These are phyloP conservation scores for Colletotrichum horii DNA, from an alignment of 2,329 filamentous ascomycete species.

Conservation along the genomic window DNA sequence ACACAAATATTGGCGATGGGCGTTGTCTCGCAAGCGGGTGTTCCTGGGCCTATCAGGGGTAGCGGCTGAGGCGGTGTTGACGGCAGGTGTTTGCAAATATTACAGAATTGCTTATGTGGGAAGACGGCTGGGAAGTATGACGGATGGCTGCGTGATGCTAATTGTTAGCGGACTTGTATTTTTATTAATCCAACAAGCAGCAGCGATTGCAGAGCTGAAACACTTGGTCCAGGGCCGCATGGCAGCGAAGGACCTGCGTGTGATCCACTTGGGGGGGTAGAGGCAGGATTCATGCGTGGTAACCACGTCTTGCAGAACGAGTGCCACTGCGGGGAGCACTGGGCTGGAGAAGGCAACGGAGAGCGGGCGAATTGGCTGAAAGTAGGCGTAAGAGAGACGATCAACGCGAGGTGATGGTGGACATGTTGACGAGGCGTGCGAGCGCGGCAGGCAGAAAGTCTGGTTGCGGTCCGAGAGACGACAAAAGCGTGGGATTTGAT, in stretches of 20 bases:
- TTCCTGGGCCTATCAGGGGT: constrained; percentile 12
- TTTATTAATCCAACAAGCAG: not conserved
- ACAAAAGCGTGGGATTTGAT: not conserved
- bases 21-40: constrained; percentile 5
- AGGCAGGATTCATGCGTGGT: constrained; percentile 22
- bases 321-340: not conserved
- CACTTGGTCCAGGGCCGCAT: constrained; percentile 20
- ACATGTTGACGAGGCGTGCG: not conserved
- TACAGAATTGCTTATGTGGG: constrained; percentile 17
- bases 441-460: not conserved
- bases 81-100: constrained; percentile 15
- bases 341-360: not conserved
- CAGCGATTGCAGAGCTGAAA: constrained; percentile 21
- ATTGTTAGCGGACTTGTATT: constrained; percentile 10
- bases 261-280: constrained; percentile 20
- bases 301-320: constrained; percentile 9
- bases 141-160: constrained; percentile 20
- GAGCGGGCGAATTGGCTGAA: not conserved
- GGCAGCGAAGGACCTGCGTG: constrained; percentile 18
- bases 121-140: constrained; percentile 2
- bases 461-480: constrained; percentile 6
- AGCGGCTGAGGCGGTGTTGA: not conserved
- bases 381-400: constrained; percentile 5
- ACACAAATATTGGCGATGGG: constrained; percentile 10
- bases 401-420: not conserved